Evolutionary conservation across 164 flowering plant genomes (phyloP), one percentile per base, ranked within the genome.

Genomic region (Dillenia suffruticosa): DNA sequence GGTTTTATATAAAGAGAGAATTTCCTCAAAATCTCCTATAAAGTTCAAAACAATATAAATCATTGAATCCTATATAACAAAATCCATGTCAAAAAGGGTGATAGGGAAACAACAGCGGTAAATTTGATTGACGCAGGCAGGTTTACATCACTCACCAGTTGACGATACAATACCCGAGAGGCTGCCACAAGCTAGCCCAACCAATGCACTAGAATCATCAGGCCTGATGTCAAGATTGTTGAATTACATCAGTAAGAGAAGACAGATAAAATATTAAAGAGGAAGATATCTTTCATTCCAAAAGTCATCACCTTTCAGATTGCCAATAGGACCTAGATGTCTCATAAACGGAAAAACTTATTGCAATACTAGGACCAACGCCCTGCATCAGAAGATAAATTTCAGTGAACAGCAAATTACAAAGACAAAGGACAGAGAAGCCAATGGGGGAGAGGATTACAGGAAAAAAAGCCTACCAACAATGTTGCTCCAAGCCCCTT

Each of bases 401-500:
- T 9, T 46, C 12, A 49, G 14, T 45, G 9, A 51, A 15, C 40
- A 12, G 9, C 60, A 49, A 44, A 68, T 57, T 51, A 15, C 43
- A 44, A 43, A 48, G 32, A 22, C 24, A 17, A 44, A 6, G 50
- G 16, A 17, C 5, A 59, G 44, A 68, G 1, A 16, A 46, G 22
- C 1, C 22, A 19, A 19, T 19, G 1, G 1, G 22, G 22, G 22
- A 19, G 17, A 32, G 13, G 47, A 63, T 3, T 9, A 56, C 0
- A 22, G n/a, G 44, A 46, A 9, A 8, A 45, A 48, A 68, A 63
- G 19, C 71, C 56, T 87, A 90, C 96, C 91, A 90, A 74, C 54
- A 90, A 73, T 56, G 96, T 90, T 32, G 90, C 89, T 65, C 93
- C 92, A 57, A 90, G 85, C 61, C 93, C 96, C 79, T 90, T 90